Evolutionary conservation across 257 asterid species (phyloP), one percentile per base, ranked within the genome.

Genomic region (Lithospermum erythrorhizon): DNA sequence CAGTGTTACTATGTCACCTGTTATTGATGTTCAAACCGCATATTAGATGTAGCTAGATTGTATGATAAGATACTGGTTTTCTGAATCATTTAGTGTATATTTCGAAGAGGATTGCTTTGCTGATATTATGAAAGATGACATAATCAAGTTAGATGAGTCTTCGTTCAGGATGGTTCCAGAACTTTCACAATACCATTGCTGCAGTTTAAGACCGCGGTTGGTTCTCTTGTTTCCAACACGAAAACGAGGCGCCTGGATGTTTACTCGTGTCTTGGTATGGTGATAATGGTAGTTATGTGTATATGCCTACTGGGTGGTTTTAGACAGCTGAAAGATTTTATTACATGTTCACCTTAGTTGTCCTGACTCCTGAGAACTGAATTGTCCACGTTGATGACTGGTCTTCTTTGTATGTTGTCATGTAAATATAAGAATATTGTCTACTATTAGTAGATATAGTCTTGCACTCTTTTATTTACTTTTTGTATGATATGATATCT

Each of bases 91-190:
- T 35, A 76, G 67, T 41, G 18, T 3, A 8, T 13, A 41, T 41
- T 2, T 3, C 21, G 96, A 80, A 63, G 98, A 87, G 21, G 96
- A 90, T 63, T 90, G 82, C 1, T 87, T 79, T 58, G 95, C 95
- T 0, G 98, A 90, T 69, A 82, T 90, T 63, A 76, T 90, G 94
- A 76, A 85, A 64, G 95, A 90, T 59, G 91, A 90, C 69, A 90
- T 90, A 55, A 70, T 90, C 17, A 67, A 73, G 69, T 81, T 87
- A 22, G 98, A 85, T 21, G 87, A 89, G 30, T 65, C 83, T 52
- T 68, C 83, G 8, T 32, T 68, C 5, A 64, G 58, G 11, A 69
- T 61, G 55, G 51, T 24, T 52, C 49, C 79, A 32, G 64, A 65
- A 48, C 27, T 41, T 27, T 24, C 49, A 14, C 13, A 41, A 41